Evolutionary conservation across 2,329 filamentous ascomycete species (phyloP), one percentile per base, ranked within the genome.

Genomic region (Aspergillus sp.): DNA sequence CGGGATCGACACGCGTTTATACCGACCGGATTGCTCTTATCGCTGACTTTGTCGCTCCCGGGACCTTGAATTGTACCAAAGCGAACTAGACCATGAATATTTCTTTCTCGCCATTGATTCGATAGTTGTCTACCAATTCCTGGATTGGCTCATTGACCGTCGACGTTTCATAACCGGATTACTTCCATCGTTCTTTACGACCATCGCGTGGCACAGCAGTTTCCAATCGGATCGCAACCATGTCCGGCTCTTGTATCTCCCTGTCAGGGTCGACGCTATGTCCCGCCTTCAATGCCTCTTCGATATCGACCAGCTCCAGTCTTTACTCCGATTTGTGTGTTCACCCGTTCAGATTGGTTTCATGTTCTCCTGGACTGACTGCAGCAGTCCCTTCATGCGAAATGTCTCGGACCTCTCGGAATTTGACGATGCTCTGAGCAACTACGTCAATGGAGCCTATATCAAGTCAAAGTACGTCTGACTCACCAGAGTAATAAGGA

Each of bases 391-490:
- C 42, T 98, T 97, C 67, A 80, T 98, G 55, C 75, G 82, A 55
- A 88, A 80, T 66, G 93, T 97, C 58, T 86, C 86, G 41, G 84
- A 86, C 64, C 78, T 79, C 13, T 70, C 78, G 46, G 81, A 85
- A 7, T 98, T 98, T 65, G 93, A 98, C 67, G 79, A 86, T 61
- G 55, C 57, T 43, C 72, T 98, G 61, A 75, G 72, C 45, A 74
- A 79, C 48, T 96, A 94, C 68, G 79, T 96, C 46, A 73, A 80
- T 47, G 84, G 83, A 33, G 78, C 76, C 53, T 97, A 90, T 72
- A 81, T 91, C 45, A 80, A 84, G 62, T 70, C 78, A 63, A 88
- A 94, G 90, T 96, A 78, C 66, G 83, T 49, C 30, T 19, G 9
- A 3, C n/a, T 22, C 5, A 7, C 13, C 25, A 4, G 2, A 33